Percentiles rank a stretch among this genome's conserved stretches.
These are phyloP conservation scores for Sarcomyxa edulis DNA, from an alignment of 768 basidiomycete genomes.

Conservation along the genomic window DNA sequence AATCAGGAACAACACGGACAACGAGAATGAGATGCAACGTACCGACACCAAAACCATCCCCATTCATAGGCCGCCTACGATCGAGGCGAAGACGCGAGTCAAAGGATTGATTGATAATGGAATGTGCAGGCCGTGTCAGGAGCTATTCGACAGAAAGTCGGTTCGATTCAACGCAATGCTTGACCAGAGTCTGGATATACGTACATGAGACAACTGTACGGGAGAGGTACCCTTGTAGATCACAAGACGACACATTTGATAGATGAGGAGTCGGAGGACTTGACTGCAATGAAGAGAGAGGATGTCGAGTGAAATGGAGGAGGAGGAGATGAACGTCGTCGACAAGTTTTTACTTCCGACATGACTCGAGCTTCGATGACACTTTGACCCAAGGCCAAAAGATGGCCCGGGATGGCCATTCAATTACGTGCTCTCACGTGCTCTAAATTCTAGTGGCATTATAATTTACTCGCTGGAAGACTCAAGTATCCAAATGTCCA, in stretches of 20 bases:
- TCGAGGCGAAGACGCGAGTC: slow-evolving; percentile 88
- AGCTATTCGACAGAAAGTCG: slow-evolving; percentile 37
- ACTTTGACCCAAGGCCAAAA: too few relatives aligned
- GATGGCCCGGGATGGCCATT: too few relatives aligned
- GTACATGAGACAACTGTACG: slow-evolving; percentile 83
- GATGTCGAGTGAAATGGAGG: too few relatives aligned
- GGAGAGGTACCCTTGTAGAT: slow-evolving; percentile 95
- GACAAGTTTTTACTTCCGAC: too few relatives aligned
- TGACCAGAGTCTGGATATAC: slow-evolving; percentile 14
- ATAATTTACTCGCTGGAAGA: too few relatives aligned
- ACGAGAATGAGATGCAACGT: slow-evolving; percentile 18
- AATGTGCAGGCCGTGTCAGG: slow-evolving; percentile 91
- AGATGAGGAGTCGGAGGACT: too few relatives aligned
- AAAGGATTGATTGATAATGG: slow-evolving; percentile 96
- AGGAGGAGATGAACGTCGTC: too few relatives aligned
- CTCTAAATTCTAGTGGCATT: too few relatives aligned
- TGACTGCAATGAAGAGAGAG: too few relatives aligned
- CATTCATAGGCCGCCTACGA: slow-evolving; percentile 80
- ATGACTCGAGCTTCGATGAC: too few relatives aligned
- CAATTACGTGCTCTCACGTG: too few relatives aligned
- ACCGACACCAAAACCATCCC: slow-evolving; percentile 97
- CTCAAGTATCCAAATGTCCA: too few relatives aligned
- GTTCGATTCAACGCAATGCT: slow-evolving; percentile 1
- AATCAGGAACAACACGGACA: slow-evolving; percentile 2
- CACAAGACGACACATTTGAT: slow-evolving; percentile 81